Evolutionary conservation across 2,329 filamentous ascomycete species (phyloP).

Genomic region (Sporothrix dimorphospora): DNA sequence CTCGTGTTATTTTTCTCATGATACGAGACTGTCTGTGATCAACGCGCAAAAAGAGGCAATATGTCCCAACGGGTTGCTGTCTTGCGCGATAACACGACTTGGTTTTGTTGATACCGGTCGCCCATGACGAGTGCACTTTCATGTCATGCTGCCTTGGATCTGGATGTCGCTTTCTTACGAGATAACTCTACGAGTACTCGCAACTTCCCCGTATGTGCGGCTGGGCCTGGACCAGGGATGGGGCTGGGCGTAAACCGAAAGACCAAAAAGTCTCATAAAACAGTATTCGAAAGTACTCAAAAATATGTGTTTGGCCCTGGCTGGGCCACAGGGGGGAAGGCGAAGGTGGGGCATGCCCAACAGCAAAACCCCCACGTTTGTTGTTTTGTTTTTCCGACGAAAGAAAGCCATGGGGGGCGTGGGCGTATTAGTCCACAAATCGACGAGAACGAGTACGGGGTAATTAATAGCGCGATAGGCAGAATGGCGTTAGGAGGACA

Average conservation of each 20-base stretch:
- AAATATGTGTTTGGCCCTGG: neutral
- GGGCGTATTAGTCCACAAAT: neutral
- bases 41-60: neutral
- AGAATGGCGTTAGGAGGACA: slow-evolving; percentile 13
- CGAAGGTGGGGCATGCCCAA: neutral
- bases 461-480: slow-evolving; percentile 29
- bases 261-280: neutral
- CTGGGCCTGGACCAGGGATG: slow-evolving; percentile 2
- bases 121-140: neutral
- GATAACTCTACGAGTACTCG: no score
- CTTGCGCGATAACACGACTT: neutral
- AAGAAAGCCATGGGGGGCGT: neutral
- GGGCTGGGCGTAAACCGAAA: neutral
- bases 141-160: neutral
- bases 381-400: slow-evolving; percentile 17
- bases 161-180: neutral
- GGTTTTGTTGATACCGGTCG: neutral
- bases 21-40: slow-evolving; percentile 10
- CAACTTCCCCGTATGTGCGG: neutral
- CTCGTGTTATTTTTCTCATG: neutral
- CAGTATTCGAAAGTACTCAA: neutral
- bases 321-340: neutral
- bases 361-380: slow-evolving; percentile 23
- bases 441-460: slow-evolving; percentile 24
- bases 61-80: neutral